phyloP scores from a whole-genome alignment of 164 flowering plant genomes.

The Annona squamosa region DNA sequence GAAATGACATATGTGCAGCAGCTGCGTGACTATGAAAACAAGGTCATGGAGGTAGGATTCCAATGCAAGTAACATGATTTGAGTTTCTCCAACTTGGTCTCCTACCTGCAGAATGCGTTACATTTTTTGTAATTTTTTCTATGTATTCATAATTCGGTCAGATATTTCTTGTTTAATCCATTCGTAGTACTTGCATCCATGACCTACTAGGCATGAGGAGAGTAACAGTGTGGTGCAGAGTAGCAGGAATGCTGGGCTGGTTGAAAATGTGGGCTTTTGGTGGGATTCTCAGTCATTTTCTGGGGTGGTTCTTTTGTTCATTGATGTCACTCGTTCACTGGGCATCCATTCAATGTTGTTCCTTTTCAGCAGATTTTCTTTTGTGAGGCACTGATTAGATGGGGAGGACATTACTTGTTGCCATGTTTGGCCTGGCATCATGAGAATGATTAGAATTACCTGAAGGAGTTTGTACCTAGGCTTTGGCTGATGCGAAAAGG shows the following conservation, averaged over 20 bases:
- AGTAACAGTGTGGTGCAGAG: too few relatives aligned
- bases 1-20: conserved; percentile 97
- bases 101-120: background rate
- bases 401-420: background rate
- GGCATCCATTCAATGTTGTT: background rate
- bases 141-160: background rate
- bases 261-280: background rate
- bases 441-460: background rate
- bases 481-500: background rate
- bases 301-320: background rate
- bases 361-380: background rate
- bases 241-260: background rate
- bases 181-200: too few relatives aligned
- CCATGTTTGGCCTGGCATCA: background rate
- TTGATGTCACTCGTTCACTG: background rate
- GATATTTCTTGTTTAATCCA: too few relatives aligned
- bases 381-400: background rate
- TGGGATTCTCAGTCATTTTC: background rate
- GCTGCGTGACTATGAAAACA: conserved; percentile 76
- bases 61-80: background rate
- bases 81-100: background rate
- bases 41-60: conserved; percentile 76
- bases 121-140: background rate
- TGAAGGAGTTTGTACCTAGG: background rate
- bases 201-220: too few relatives aligned